These are phyloP conservation scores for Alternaria ventricosa DNA, from an alignment of 2,329 filamentous ascomycete genomes.

Conservation along the genomic window DNA sequence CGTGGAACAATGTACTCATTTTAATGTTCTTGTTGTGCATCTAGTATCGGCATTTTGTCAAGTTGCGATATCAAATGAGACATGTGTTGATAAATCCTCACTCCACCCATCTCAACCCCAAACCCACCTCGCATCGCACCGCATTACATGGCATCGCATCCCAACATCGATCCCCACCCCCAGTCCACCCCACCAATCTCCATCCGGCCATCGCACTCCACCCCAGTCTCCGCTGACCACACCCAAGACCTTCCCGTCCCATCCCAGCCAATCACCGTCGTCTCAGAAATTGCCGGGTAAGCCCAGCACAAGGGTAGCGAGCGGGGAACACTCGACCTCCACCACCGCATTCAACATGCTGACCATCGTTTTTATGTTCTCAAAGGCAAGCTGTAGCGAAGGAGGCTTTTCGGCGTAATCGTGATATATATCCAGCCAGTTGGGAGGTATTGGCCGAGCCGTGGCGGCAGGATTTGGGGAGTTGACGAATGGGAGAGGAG, in stretches of 20 bases:
- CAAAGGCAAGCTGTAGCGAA: neutral
- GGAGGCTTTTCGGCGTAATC: neutral
- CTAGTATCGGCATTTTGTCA: too few relatives aligned
- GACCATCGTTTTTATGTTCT: neutral
- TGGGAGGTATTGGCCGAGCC: neutral
- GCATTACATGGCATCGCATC: too few relatives aligned
- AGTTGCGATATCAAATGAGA: too few relatives aligned
- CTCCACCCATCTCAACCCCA: too few relatives aligned
- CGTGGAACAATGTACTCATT: too few relatives aligned
- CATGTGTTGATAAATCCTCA: too few relatives aligned
- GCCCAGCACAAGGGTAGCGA: neutral
- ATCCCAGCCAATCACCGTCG: neutral
- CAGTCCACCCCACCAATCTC: neutral
- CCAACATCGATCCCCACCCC: neutral
- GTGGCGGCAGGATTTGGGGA: neutral
- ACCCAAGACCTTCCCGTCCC: neutral
- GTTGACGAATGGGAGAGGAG: neutral
- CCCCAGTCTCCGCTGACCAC: neutral
- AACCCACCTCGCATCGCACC: neutral
- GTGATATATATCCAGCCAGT: neutral
- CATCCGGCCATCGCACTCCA: neutral
- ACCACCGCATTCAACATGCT: neutral
- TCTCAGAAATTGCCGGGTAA: neutral
- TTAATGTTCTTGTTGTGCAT: too few relatives aligned
- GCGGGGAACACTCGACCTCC: neutral